Evolutionary conservation across 106 monocot species (phyloP).

Genomic region (Narthecium ossifragum): DNA sequence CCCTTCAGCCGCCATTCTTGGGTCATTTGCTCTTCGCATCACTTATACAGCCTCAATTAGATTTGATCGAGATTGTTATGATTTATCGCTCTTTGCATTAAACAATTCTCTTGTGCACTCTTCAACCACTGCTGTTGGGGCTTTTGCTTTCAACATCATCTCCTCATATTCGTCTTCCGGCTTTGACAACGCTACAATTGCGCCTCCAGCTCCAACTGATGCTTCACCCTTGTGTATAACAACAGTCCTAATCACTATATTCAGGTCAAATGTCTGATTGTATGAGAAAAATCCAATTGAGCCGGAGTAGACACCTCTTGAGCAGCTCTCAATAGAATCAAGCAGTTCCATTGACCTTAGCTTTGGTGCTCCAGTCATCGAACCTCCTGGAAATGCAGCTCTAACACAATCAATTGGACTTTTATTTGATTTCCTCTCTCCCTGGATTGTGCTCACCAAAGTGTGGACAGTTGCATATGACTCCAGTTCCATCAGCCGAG

Average conservation of each 20-base stretch:
- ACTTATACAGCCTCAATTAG: no score
- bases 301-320: conserved; percentile 90
- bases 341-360: conserved; percentile 91
- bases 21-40: no score
- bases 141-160: conserved; percentile 88
- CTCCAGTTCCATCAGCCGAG: conserved; percentile 72
- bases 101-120: conserved; percentile 14
- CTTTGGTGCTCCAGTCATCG: conserved; percentile 98
- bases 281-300: conserved; percentile 92
- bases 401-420: conserved; percentile 63
- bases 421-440: conserved; percentile 40
- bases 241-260: conserved; percentile 86
- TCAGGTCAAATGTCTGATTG: conserved; percentile 82
- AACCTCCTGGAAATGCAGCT: conserved; percentile 92
- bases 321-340: conserved; percentile 66
- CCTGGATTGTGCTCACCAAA: conserved; percentile 81
- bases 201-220: conserved; percentile 85
- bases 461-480: conserved; percentile 96
- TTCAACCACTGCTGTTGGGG: conserved; percentile 52
- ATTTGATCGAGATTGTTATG: no score
- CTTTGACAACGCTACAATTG: conserved; percentile 73
- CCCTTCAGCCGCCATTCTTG: no score
- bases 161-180: conserved; percentile 82
- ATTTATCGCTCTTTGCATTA: no score
- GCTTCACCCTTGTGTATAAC: conserved; percentile 68